phyloP scores from a whole-genome alignment of 2,329 filamentous ascomycete species.

The Pseudogymnoascus sp. region DNA sequence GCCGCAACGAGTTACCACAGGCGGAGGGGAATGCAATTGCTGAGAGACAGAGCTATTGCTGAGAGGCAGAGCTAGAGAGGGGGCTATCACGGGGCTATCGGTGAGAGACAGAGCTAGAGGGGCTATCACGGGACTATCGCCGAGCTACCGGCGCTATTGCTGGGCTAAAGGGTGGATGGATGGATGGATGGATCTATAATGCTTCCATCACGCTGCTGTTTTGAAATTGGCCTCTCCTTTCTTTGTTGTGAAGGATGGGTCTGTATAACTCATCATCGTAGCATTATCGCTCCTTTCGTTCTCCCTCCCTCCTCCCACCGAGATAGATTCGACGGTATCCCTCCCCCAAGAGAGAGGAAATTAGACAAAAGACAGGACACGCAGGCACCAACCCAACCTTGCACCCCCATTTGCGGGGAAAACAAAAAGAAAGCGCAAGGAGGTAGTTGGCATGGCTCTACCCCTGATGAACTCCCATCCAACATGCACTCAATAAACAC shows the following conservation, averaged over 20 bases:
- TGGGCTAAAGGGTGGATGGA: neutral
- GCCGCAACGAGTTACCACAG: neutral
- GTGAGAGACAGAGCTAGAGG: neutral
- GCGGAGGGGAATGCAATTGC: too few relatives aligned
- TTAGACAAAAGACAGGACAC: neutral
- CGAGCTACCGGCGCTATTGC: neutral
- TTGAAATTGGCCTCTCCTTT: neutral
- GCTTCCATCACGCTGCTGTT: neutral
- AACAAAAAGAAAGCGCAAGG: neutral
- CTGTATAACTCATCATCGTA: neutral
- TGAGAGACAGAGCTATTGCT: neutral
- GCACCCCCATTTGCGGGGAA: neutral
- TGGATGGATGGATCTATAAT: too few relatives aligned
- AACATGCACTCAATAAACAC: neutral
- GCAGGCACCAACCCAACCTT: neutral
- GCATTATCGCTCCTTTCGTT: neutral
- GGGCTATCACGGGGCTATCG: neutral
- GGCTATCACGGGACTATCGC: neutral
- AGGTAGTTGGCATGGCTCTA: neutral
- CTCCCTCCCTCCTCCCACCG: neutral
- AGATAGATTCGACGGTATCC: too few relatives aligned
- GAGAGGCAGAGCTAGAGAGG: neutral
- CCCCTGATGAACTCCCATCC: neutral
- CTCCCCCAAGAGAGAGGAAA: neutral
- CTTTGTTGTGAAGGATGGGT: neutral